Evolutionary conservation across 2,329 filamentous ascomycete genomes (phyloP), one percentile per base, ranked within the genome.

Genomic region (Cladosporium sp.): DNA sequence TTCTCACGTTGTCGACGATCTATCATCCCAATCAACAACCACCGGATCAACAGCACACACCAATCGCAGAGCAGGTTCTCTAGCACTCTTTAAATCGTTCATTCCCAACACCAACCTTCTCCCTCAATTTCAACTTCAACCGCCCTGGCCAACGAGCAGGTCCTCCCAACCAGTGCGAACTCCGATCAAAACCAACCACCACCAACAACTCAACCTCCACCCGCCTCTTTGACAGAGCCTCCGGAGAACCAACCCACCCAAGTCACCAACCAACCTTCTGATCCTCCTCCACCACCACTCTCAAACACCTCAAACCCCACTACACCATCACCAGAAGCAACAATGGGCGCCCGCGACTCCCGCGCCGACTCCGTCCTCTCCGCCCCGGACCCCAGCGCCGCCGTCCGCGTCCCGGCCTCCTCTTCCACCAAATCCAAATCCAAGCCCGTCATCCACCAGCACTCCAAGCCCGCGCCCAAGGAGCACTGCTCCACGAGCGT

Each of bases 341-440:
- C 40, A 42, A 49, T 49, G 46, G 46, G 46, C 18, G 28, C 14
- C 22, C 33, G 46, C 33, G 46, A 43, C 34, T 34, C 22, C 31
- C 46, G 46, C 31, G 37, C 46, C 46, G 46, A 49, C 38, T 49
- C 46, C 37, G 46, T 31, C 46, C 37, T 49, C 46, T 49, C 46
- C 46, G 4, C 34, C 34, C 9, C 34, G 10, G 34, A 35, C 34
- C 34, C 34, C 34, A 11, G 10, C 34, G 10, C 10, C 10, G 10
- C 34, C 34, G 34, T 11, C 10, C 31, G 31, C 38, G 40, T 33
- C 28, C 37, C 37, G 22, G 11, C 13, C 11, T 28, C 22, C 7
- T 28, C 22, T 28, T 14, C 13, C 9, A 18, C 13, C 38, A 14
- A 41, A 18, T 14, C 38, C 9, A 41, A 41, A 13, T 11, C 11